Conservation (phyloP, 2,329 filamentous ascomycete genomes). For the Epicoccum sorghinum region DNA sequence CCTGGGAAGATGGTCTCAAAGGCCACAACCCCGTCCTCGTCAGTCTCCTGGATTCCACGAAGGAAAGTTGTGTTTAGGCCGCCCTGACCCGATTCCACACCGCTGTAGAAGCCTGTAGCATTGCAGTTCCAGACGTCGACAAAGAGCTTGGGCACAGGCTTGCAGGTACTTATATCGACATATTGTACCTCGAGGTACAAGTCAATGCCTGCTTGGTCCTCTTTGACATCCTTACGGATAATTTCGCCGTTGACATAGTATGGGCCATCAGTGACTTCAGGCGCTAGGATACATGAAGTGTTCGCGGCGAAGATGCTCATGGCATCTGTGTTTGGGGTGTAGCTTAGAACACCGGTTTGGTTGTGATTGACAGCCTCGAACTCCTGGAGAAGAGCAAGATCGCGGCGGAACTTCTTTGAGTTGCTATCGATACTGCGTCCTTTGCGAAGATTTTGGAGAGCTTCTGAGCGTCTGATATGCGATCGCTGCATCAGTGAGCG, state of each 20-base stretch:
- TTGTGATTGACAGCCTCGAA: too few relatives aligned
- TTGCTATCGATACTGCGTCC: too few relatives aligned
- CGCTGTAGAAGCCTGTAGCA: conserved; percentile 42
- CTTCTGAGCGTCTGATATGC: too few relatives aligned
- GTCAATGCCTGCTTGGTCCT: conserved; percentile 54
- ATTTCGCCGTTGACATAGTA: conserved; percentile 55
- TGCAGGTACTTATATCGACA: conserved; percentile 59
- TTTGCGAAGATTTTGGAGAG: too few relatives aligned
- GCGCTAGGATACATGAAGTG: conserved; percentile 32
- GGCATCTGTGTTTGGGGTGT: conserved; percentile 17
- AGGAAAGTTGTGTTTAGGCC: conserved; percentile 47
- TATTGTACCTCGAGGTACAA: conserved; percentile 59
- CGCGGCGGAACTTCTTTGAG: too few relatives aligned
- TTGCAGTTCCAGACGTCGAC: conserved; percentile 59
- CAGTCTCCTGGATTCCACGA: conserved; percentile 55
- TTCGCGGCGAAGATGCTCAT: conserved; percentile 30
- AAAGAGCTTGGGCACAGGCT: conserved; percentile 54
- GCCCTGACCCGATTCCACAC: conserved; percentile 54
- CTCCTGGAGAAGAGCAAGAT: too few relatives aligned
- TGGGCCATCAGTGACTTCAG: conserved; percentile 32
- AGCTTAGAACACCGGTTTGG: too few relatives aligned
- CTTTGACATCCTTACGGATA: conserved; percentile 55
- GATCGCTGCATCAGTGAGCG: too few relatives aligned
- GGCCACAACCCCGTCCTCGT: conserved; percentile 55
- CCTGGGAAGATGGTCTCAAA: conserved; percentile 58